Conservation (phyloP, 2,329 filamentous ascomycete genomes). For the Phyllosticta ampelicida region DNA sequence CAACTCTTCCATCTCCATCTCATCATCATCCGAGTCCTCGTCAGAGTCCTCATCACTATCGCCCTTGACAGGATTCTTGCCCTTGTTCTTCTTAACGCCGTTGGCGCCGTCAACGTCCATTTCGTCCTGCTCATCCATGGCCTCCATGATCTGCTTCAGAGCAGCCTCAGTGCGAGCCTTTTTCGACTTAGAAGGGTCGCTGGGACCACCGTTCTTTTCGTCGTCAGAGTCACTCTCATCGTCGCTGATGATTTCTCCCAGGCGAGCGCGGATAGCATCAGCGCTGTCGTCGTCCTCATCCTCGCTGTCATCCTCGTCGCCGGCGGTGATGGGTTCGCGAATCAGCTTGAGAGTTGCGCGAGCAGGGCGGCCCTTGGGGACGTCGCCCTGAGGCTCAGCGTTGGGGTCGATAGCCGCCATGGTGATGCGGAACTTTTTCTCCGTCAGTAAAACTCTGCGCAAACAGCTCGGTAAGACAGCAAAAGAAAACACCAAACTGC, state of each 20-base stretch:
- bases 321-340: conserved; percentile 54
- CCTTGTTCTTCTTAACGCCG: conserved; percentile 43
- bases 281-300: conserved; percentile 39
- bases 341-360: conserved; percentile 88
- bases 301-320: conserved; percentile 51
- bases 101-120: conserved; percentile 55
- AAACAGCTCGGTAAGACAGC: conserved; percentile 1
- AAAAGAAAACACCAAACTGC: neutral
- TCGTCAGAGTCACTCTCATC: conserved; percentile 42
- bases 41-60: conserved; percentile 56
- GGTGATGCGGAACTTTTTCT: conserved; percentile 76
- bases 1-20: conserved; percentile 66
- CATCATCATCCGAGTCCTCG: conserved; percentile 39
- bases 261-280: conserved; percentile 29
- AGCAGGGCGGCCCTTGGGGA: conserved; percentile 29
- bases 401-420: conserved; percentile 97
- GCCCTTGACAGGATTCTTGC: conserved; percentile 55
- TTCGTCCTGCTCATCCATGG: conserved; percentile 57
- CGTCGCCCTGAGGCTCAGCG: conserved; percentile 43
- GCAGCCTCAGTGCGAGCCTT: conserved; percentile 72
- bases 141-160: conserved; percentile 65
- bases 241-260: conserved; percentile 26
- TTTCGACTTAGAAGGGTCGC: conserved; percentile 81
- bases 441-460: conserved; percentile 1
- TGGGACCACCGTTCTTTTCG: conserved; percentile 78